Conservation (phyloP, 345 rosid genomes). For the Mangifera indica region DNA sequence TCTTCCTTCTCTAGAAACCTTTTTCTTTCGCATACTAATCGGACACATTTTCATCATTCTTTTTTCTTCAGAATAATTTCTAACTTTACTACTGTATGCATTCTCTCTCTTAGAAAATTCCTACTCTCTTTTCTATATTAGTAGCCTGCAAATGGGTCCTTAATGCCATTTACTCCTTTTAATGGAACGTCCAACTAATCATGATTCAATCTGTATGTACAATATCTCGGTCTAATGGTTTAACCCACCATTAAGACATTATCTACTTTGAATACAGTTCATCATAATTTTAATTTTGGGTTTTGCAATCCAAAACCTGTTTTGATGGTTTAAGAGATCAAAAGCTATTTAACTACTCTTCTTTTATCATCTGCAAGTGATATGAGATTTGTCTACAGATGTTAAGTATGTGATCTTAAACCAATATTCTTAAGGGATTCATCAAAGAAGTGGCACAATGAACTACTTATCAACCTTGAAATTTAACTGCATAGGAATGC, state of each 20-base stretch:
- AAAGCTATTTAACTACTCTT: too few relatives aligned
- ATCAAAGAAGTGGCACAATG: not conserved
- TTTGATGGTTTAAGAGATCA: too few relatives aligned
- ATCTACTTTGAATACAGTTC: too few relatives aligned
- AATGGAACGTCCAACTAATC: not conserved
- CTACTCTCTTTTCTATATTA: not conserved
- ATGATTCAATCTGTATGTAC: not conserved
- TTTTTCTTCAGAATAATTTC: not conserved
- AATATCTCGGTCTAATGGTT: too few relatives aligned
- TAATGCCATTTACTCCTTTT: not conserved
- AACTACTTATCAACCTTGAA: not conserved
- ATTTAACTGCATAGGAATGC: not conserved
- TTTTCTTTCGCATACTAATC: not conserved
- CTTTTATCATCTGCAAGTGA: too few relatives aligned
- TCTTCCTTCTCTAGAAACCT: not conserved
- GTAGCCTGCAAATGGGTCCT: not conserved
- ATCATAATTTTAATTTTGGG: too few relatives aligned
- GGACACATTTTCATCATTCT: too few relatives aligned
- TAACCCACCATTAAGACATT: too few relatives aligned
- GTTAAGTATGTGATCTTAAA: not conserved
- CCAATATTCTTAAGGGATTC: not conserved
- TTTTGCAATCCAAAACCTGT: too few relatives aligned
- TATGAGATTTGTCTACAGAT: too few relatives aligned
- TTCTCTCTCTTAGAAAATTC: not conserved
- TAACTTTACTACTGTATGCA: not conserved